Percentiles rank a stretch among this genome's conserved stretches.
These are phyloP conservation scores for Parafenestella ontariensis DNA, from an alignment of 2,329 filamentous ascomycete genomes.

Conservation along the genomic window DNA sequence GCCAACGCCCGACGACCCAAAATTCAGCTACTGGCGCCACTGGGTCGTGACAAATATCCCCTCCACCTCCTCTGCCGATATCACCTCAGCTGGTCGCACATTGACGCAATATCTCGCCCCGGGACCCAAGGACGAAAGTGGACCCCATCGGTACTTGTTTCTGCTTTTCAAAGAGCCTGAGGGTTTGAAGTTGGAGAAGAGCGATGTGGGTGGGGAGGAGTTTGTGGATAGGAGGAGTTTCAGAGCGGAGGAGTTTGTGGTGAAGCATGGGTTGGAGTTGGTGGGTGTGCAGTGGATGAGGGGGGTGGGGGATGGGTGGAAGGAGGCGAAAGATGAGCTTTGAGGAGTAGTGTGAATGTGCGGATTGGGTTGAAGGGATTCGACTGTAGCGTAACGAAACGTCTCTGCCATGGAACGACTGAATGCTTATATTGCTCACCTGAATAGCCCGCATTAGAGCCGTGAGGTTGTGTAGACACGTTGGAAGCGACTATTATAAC, in stretches of 20 bases:
- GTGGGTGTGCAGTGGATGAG: slow-evolving; percentile 48
- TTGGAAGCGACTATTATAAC: too few relatives aligned
- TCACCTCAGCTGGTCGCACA: slow-evolving; percentile 23
- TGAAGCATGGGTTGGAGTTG: slow-evolving; percentile 35
- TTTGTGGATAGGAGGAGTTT: slow-evolving; percentile 46
- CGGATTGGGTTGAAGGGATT: background rate
- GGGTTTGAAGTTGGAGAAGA: slow-evolving; percentile 26
- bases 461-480: too few relatives aligned
- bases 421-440: too few relatives aligned
- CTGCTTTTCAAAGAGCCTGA: slow-evolving; percentile 39
- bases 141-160: slow-evolving; percentile 46
- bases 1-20: slow-evolving; percentile 62
- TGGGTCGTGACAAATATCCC: slow-evolving; percentile 53
- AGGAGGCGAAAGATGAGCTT: slow-evolving; percentile 20
- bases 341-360: background rate
- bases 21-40: slow-evolving; percentile 64
- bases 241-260: slow-evolving; percentile 29
- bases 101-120: slow-evolving; percentile 44
- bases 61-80: background rate
- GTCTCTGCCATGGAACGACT: too few relatives aligned
- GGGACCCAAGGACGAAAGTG: slow-evolving; percentile 44
- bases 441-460: too few relatives aligned
- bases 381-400: too few relatives aligned
- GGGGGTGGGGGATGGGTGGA: slow-evolving; percentile 48
- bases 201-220: slow-evolving; percentile 45